Conservation (phyloP, 495 filamentous ascomycete genomes). For the Bathelium albidoporum region DNA sequence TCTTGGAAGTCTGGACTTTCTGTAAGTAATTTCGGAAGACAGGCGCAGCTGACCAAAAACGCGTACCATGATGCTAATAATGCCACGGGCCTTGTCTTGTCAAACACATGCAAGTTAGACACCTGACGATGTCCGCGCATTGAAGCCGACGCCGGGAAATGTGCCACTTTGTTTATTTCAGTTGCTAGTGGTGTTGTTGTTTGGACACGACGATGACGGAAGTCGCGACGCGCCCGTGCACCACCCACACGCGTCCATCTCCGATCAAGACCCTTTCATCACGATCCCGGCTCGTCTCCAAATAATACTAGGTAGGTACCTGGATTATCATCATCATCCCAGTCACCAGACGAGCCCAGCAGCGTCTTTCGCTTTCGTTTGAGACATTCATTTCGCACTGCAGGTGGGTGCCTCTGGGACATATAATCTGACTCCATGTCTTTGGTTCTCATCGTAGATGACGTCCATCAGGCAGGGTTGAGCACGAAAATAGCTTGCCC, state of each 20-base stretch:
- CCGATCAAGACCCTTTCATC: neutral
- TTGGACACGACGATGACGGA: neutral
- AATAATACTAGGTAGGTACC: neutral
- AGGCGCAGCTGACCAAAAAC: neutral
- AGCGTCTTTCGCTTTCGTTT: too few species aligned
- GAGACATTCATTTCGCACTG: too few species aligned
- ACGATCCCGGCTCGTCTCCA: neutral
- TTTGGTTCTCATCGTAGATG: too few species aligned
- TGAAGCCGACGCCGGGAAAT: neutral
- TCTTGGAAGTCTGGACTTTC: slow-evolving; percentile 34
- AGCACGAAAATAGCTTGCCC: too few species aligned
- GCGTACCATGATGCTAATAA: neutral
- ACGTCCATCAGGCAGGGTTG: too few species aligned
- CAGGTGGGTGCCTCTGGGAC: too few species aligned
- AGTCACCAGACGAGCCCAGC: neutral
- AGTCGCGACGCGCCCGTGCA: neutral
- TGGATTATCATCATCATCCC: neutral
- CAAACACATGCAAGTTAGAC: neutral
- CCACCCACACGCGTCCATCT: neutral
- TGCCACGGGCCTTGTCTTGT: neutral
- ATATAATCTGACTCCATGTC: too few species aligned
- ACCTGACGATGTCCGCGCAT: neutral
- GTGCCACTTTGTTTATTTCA: neutral
- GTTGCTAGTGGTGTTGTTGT: neutral
- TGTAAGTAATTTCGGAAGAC: neutral